Evolutionary conservation across 495 filamentous ascomycete species (phyloP), one percentile per base, ranked within the genome.

Genomic region (Melanomma pulvis-pyrius): DNA sequence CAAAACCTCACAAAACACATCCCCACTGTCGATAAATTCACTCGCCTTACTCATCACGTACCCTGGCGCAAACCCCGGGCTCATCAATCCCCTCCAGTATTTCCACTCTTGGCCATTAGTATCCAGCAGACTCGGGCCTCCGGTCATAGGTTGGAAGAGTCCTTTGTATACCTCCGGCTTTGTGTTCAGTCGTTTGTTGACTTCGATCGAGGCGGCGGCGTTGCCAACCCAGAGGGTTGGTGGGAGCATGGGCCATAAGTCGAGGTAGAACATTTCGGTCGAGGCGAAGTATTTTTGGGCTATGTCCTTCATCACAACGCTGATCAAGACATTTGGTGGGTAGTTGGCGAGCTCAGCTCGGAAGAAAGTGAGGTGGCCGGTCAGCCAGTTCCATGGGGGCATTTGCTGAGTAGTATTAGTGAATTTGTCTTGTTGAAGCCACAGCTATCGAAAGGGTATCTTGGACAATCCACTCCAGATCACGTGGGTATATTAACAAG

Each of bases 161-260:
- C 30, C 9, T 19, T 21, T 15, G 17, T 39, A 28, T 8, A 25
- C 11, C 2, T 22, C 32, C 11, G 47, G 30, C 22, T 63, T 63
- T 15, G 29, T 26, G 13, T 53, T 50, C 2, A 29, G n/a, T 5
- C 32, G n/a, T 11, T 30, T n/a, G 48, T 49, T 36, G 13, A 63
- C 47, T 32, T 54, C 47, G 29, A 11, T 13, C 11, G 49, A 50
- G 7, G 36, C 48, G 8, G 30, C 47, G 2, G 49, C 47, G 19
- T 39, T 17, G 22, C 22, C 17, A 9, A 63, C 60, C 13, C 52
- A 24, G 4, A 63, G 29, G 21, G 36, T 24, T 9, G 47, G 48
- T 2, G 48, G 13, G 19, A 34, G n/a, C 29, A 63, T 22, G 34
- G 60, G 60, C 60, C 60, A 63, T 9, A 63, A 21, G 19, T 63